Percentiles rank a stretch among this genome's conserved stretches.
Evolutionary conservation across 495 filamentous ascomycete species (phyloP).

Genomic region (Aspergillus kassunensis): DNA sequence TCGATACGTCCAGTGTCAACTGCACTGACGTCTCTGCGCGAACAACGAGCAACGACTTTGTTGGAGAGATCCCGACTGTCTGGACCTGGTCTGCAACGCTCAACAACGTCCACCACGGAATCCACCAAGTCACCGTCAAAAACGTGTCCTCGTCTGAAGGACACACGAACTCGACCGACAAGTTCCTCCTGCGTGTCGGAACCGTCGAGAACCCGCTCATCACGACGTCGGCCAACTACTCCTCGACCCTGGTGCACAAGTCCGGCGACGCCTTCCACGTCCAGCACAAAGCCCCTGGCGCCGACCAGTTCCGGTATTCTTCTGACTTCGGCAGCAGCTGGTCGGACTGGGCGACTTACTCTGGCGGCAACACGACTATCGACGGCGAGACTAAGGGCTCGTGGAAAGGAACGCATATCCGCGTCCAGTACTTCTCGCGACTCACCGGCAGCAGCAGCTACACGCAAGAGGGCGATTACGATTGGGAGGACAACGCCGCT

Average conservation of each 20-base stretch:
- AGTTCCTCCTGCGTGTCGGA: slow-evolving; percentile 54
- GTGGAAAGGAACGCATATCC: slow-evolving; percentile 65
- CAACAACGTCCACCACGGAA: slow-evolving; percentile 55
- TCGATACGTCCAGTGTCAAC: slow-evolving; percentile 37
- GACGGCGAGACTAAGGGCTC: slow-evolving; percentile 44
- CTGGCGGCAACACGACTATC: slow-evolving; percentile 25
- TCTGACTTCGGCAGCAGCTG: slow-evolving; percentile 57
- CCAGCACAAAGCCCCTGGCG: slow-evolving; percentile 57
- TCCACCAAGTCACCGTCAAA: slow-evolving; percentile 55
- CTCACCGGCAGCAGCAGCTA: slow-evolving; percentile 60
- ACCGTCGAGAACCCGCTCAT: slow-evolving; percentile 56
- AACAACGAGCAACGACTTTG: slow-evolving; percentile 19
- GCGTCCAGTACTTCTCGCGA: slow-evolving; percentile 63
- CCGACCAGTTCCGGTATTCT: slow-evolving; percentile 59
- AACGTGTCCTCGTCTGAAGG: slow-evolving; percentile 39
- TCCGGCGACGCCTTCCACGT: slow-evolving; percentile 33
- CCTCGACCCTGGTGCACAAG: slow-evolving; percentile 42
- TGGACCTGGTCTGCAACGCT: slow-evolving; percentile 53
- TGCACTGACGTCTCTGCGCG: slow-evolving; percentile 32
- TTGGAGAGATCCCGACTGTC: slow-evolving; percentile 47
- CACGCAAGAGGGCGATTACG: slow-evolving; percentile 45
- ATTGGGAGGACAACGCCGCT: slow-evolving; percentile 25
- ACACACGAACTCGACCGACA: slow-evolving; percentile 48
- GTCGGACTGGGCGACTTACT: slow-evolving; percentile 55
- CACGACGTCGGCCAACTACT: slow-evolving; percentile 56